These are phyloP conservation scores for Xylaria sp. DNA, from an alignment of 2,329 filamentous ascomycete genomes.

Conservation along the genomic window DNA sequence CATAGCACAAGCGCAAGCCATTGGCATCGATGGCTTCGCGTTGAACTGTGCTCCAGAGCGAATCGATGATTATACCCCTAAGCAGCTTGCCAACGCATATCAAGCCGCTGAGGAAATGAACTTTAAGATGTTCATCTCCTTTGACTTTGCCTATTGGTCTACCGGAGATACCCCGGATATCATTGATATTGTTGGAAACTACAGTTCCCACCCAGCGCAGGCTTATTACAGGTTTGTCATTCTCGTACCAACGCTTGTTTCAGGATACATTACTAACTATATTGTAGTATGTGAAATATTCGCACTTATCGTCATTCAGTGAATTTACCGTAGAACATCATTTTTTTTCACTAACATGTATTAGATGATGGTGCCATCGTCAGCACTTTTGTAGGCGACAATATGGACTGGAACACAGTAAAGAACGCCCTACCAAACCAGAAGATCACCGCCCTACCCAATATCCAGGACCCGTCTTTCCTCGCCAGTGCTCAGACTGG, in stretches of 20 bases:
- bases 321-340: background rate
- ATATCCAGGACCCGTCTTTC: constrained; percentile 32
- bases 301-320: background rate
- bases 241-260: background rate
- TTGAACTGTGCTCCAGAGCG: constrained; percentile 30
- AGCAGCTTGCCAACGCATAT: constrained; percentile 34
- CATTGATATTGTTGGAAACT: constrained; percentile 30
- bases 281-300: constrained; percentile 1
- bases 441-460: constrained; percentile 33
- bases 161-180: constrained; percentile 26
- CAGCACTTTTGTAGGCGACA: constrained; percentile 30
- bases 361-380: constrained; percentile 27
- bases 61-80: constrained; percentile 30
- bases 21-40: constrained; percentile 33
- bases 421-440: constrained; percentile 28
- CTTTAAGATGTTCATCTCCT: constrained; percentile 35
- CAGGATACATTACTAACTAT: background rate
- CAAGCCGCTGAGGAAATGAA: constrained; percentile 28
- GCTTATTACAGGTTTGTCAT: constrained; percentile 29
- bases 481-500: constrained; percentile 33
- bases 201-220: constrained; percentile 30
- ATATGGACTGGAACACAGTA: constrained; percentile 27
- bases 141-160: constrained; percentile 35
- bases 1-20: constrained; percentile 31
- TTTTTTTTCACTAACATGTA: background rate